Evolutionary conservation across 495 filamentous ascomycete genomes (phyloP).

Genomic region (Podospora sp.): DNA sequence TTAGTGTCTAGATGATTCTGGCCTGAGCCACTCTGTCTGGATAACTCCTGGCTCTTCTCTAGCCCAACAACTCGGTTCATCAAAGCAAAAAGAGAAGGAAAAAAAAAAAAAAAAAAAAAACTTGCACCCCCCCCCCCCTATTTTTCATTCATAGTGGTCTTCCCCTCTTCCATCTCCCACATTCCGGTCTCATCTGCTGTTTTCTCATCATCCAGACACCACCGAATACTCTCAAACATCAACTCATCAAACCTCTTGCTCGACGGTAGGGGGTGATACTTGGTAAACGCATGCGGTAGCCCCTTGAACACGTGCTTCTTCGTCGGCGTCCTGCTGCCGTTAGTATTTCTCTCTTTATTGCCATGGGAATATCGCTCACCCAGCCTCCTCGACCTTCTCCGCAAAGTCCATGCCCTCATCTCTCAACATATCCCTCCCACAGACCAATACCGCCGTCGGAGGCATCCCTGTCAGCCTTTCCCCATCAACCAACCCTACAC

Average conservation of each 20-base stretch:
- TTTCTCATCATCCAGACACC: constrained; percentile 11
- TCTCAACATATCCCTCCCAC: constrained; percentile 50
- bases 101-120: no score
- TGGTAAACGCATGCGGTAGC: constrained; percentile 32
- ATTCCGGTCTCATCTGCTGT: neutral
- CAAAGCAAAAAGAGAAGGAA: neutral
- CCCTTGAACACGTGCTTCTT: constrained; percentile 36
- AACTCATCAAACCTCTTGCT: constrained; percentile 29
- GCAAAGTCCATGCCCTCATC: constrained; percentile 52
- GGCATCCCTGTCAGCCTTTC: constrained; percentile 47
- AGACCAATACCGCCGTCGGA: constrained; percentile 48
- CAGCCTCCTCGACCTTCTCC: constrained; percentile 47
- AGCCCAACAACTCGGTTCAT: neutral
- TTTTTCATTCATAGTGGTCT: neutral
- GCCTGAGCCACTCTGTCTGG: neutral
- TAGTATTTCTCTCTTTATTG: neutral
- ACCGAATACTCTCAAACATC: constrained; percentile 28
- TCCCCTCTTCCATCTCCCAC: constrained; percentile 3
- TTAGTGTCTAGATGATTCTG: no score
- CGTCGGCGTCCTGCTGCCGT: constrained; percentile 26
- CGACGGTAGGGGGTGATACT: constrained; percentile 26
- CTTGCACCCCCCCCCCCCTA: neutral
- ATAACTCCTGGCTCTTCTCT: neutral
- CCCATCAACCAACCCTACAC: constrained; percentile 44
- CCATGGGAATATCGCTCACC: constrained; percentile 37